Evolutionary conservation across 2,329 filamentous ascomycete species (phyloP), one percentile per base, ranked within the genome.

Genomic region (Fusarium incarnatum): DNA sequence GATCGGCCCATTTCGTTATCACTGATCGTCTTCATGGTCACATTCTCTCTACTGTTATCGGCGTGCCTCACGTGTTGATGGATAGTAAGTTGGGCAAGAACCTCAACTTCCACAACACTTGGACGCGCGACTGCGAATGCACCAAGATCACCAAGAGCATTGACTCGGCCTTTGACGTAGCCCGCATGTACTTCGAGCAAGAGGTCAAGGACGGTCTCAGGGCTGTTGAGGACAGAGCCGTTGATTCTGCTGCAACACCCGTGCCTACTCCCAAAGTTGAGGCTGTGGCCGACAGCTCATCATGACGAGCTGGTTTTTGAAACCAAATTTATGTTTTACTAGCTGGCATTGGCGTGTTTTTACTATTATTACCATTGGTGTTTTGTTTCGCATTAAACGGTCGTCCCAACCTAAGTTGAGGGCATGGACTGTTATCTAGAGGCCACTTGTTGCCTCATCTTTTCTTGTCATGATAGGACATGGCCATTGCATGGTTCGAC

Each of bases 101-200:
- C 67, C 71, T 75, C 67, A 75, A 75, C 65, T 75, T 75, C 65
- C 73, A 75, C 63, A 75, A 75, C 64, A 75, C 73, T 8, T 75
- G 73, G 73, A 75, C 73, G 22, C 64, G 73, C 20, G 73, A 75
- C 42, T 75, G 73, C 53, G 63, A 46, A 18, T 75, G 73, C 56
- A 75, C 73, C 3, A 69, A 67, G n/a, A 72, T 75, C 23, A 71
- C 73, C 3, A 64, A 63, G 56, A 73, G 58, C 62, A 75, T 75
- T 28, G 41, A 61, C 23, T 62, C 73, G 8, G 73, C 73, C 16
- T 61, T 73, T 12, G 69, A 73, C 11, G 73, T 75, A 23, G 71
- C 73, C 18, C 68, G 68, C 32, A 62, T 72, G 64, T 71, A 49
- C 53, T 72, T 71, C 34, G 68, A 71, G 46, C 45, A 66, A 25